Evolutionary conservation across 1,284 basidiomycete genomes (phyloP).

Genomic region (Rhodotorula glutinis): DNA sequence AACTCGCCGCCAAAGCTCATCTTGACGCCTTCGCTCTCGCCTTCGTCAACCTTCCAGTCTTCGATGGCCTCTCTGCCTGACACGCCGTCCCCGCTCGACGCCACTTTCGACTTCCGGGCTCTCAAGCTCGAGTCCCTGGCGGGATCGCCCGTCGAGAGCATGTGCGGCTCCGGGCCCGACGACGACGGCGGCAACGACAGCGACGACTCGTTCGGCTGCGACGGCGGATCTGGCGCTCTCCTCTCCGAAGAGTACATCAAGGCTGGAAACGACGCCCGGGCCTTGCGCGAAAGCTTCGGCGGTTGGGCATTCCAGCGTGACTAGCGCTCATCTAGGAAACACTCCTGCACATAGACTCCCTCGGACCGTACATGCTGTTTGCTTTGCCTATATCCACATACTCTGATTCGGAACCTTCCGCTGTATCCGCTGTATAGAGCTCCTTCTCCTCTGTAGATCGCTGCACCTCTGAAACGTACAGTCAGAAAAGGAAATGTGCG

Average conservation of each 20-base stretch:
- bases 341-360: background rate
- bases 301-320: conserved; percentile 11
- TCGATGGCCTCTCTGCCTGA: background rate
- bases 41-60: background rate
- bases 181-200: conserved; percentile 1
- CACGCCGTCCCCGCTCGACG: conserved; percentile 22
- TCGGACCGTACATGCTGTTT: background rate
- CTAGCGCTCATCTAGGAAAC: background rate
- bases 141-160: background rate
- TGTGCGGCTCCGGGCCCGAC: background rate
- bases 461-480: too few species aligned
- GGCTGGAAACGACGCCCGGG: conserved; percentile 26
- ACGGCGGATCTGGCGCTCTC: conserved; percentile 1
- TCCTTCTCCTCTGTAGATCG: too few species aligned
- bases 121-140: conserved; percentile 30
- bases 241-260: conserved; percentile 17
- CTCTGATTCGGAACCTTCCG: too few species aligned
- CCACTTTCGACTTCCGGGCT: conserved; percentile 28
- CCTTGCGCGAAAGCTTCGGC: conserved; percentile 15
- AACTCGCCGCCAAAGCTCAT: conserved; percentile 14
- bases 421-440: too few species aligned
- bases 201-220: conserved; percentile 17
- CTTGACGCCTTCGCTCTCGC: conserved; percentile 29
- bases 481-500: too few species aligned
- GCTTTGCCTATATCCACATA: too few species aligned